phyloP scores from a whole-genome alignment of 2,329 filamentous ascomycete genomes.

The Dryadomyces quercivorus region DNA sequence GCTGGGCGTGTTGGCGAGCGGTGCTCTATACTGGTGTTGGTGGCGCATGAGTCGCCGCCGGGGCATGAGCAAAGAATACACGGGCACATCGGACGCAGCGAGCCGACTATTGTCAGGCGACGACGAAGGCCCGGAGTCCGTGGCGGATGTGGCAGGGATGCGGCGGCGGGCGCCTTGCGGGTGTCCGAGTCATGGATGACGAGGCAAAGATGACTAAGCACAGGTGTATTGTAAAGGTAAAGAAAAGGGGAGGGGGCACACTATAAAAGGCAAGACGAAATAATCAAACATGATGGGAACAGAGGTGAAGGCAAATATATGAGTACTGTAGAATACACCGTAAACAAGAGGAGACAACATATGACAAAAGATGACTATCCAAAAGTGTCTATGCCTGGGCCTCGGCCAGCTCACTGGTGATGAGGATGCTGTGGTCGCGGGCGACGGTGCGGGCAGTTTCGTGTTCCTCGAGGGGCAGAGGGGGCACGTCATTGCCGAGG shows the following conservation, averaged over 20 bases:
- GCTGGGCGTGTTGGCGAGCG: slow-evolving; percentile 20
- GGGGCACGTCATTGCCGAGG: slow-evolving; percentile 20
- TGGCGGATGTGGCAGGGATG: background rate
- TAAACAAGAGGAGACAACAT: background rate
- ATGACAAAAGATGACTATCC: background rate
- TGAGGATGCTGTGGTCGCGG: slow-evolving; percentile 10
- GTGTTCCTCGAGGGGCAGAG: slow-evolving; percentile 18
- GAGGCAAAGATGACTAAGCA: background rate
- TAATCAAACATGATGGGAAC: background rate
- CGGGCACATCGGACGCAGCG: too few relatives aligned
- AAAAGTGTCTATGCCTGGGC: background rate
- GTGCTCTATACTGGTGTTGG: slow-evolving; percentile 24
- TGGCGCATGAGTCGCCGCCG: slow-evolving; percentile 15
- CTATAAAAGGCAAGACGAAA: background rate
- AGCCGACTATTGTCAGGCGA: too few relatives aligned
- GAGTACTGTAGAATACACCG: background rate
- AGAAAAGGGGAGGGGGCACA: background rate
- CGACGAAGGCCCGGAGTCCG: background rate
- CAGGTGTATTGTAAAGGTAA: background rate
- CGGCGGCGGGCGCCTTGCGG: slow-evolving; percentile 5
- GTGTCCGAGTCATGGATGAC: background rate
- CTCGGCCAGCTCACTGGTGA: background rate
- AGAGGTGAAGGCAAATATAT: background rate
- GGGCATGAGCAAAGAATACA: background rate
- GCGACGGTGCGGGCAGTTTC: slow-evolving; percentile 11